These are phyloP conservation scores for Angomonas deanei DNA, from an alignment of 208 protist genomes.

Conservation along the genomic window DNA sequence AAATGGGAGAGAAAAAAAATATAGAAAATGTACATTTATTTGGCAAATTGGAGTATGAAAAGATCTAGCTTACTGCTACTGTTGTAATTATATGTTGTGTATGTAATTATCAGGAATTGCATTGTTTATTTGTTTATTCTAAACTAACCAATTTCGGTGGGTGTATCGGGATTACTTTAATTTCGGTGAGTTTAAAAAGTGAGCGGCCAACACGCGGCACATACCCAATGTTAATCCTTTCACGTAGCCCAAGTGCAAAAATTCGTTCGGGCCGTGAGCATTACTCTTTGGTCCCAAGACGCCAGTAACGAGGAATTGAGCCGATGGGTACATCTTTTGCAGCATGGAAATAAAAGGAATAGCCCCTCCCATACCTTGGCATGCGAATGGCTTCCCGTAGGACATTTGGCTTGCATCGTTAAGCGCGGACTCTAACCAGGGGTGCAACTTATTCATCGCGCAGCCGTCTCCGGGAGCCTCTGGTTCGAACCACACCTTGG, in stretches of 20 bases:
- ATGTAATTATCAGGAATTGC: neutral
- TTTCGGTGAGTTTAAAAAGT: slow-evolving; percentile 59
- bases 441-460: slow-evolving; percentile 59
- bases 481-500: slow-evolving; percentile 77
- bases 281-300: slow-evolving; percentile 89
- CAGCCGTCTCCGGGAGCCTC: slow-evolving; percentile 76
- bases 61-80: too few relatives aligned
- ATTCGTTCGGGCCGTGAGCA: slow-evolving; percentile 95
- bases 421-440: slow-evolving; percentile 78
- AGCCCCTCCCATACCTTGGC: slow-evolving; percentile 81
- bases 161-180: slow-evolving; percentile 8
- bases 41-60: too few relatives aligned
- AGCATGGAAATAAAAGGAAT: slow-evolving; percentile 95
- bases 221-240: slow-evolving; percentile 86
- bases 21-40: too few relatives aligned
- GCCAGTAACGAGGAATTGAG: slow-evolving; percentile 94
- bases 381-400: slow-evolving; percentile 68
- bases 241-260: slow-evolving; percentile 84
- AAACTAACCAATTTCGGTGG: neutral
- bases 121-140: slow-evolving; percentile 1
- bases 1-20: too few relatives aligned
- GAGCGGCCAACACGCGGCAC: slow-evolving; percentile 64
- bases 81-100: too few relatives aligned
- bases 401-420: slow-evolving; percentile 61
- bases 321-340: slow-evolving; percentile 75